Evolutionary conservation across 768 basidiomycete species (phyloP).

Genomic region (Udeniomyces megalosporus): DNA sequence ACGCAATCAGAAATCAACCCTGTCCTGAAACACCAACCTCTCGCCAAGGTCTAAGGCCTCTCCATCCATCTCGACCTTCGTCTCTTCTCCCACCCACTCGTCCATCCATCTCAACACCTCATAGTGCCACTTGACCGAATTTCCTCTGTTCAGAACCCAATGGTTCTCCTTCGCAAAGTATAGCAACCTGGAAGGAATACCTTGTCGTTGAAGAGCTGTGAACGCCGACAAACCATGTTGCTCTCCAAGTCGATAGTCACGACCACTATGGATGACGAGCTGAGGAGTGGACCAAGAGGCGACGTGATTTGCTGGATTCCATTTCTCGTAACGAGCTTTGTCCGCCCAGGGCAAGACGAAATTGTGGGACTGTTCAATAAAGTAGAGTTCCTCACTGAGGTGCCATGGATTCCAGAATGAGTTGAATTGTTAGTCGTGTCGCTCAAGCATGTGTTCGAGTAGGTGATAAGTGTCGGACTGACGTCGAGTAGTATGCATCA

Average conservation of each 20-base stretch:
- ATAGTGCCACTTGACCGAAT: constrained; percentile 55
- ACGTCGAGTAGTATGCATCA: constrained; percentile 46
- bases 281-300: constrained; percentile 73
- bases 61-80: no score
- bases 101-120: constrained; percentile 86
- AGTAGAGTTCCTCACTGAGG: constrained; percentile 59
- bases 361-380: constrained; percentile 20
- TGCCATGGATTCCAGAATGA: no score
- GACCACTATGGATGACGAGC: constrained; percentile 68
- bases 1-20: no score
- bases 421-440: no score
- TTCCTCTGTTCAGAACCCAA: constrained; percentile 46
- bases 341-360: constrained; percentile 20
- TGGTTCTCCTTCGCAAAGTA: constrained; percentile 86
- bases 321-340: constrained; percentile 18
- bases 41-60: no score
- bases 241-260: constrained; percentile 35
- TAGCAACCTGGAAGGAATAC: constrained; percentile 56
- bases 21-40: no score
- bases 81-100: constrained; percentile 30
- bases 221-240: constrained; percentile 68
- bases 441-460: no score
- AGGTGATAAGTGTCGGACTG: constrained; percentile 36
- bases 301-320: constrained; percentile 46
- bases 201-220: constrained; percentile 63